Base-by-base conservation (phyloP, 2,329 filamentous ascomycete genomes). In the Talaromyces sp. region DNA sequence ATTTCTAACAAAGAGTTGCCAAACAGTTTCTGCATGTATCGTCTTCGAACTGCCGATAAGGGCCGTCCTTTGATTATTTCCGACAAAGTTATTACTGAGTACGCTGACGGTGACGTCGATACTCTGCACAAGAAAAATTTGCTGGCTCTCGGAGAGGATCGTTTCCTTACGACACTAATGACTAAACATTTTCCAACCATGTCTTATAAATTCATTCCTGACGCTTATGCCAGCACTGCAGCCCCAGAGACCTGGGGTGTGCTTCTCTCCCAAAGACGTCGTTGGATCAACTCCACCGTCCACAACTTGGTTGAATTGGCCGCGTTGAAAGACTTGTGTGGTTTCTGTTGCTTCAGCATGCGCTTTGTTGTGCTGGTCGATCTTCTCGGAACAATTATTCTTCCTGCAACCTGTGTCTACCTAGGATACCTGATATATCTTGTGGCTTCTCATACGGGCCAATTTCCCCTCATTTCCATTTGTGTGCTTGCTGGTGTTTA, bases 301-400 rank as follows among this genome's bases (percentile, higher is more conserved):
- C 95, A 99, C 82, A 99, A 99, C 74, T 77, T 99, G 72, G 90
- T 89, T 28, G 95, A 99, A 75, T 81, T 99, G 71, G 88, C 96
- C 73, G 89, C 89, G 70, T 84, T 99, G 54, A 89, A 93, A 75
- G 92, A 99, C 71, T 88, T 99, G 76, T 99, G 95, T 73, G 95
- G 95, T 67, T 99, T 99, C 86, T 99, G 95, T 80, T 96, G 91
- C 79, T 98, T 98, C 82, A 92, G 90, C 65, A 98, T 98, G 93
- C 88, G 93, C 65, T 97, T 98, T 70, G 86, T 98, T 65, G 95
- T 98, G 66, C 90, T 98, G 69, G 88, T 98, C 68, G 95, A 98
- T 82, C 86, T 98, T 15, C 88, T 92, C 66, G 93, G 93, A 77
- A 98, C 93, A 6, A 83, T 98, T 66, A 92, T 96, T 70, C 87